These are phyloP conservation scores for Stylosanthes scabra DNA, from an alignment of 331 rosid species.

Conservation along the genomic window DNA sequence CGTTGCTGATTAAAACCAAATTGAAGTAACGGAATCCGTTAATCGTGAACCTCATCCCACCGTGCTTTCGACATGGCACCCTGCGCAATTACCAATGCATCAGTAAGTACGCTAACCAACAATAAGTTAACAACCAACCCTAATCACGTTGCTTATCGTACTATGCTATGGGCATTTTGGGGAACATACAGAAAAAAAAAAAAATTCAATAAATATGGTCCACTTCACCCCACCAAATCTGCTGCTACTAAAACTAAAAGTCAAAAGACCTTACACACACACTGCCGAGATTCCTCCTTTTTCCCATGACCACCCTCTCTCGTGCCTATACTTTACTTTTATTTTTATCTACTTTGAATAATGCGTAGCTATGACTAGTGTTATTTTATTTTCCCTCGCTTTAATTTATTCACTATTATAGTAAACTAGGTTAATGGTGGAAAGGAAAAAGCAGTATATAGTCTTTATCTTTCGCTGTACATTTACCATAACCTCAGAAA, in stretches of 20 bases:
- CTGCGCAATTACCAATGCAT: constrained; percentile 29
- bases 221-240: neutral
- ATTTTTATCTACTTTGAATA: neutral
- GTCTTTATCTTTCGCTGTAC: too few species aligned
- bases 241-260: neutral
- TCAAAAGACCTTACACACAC: neutral
- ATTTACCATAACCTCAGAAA: too few species aligned
- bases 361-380: neutral
- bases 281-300: constrained; percentile 1
- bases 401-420: too few species aligned
- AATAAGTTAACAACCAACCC: neutral
- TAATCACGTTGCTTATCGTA: neutral
- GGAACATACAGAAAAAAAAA: neutral
- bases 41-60: constrained; percentile 57
- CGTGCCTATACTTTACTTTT: neutral
- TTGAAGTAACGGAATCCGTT: constrained; percentile 70
- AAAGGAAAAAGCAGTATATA: too few species aligned
- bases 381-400: too few species aligned
- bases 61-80: constrained; percentile 60
- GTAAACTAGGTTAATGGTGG: too few species aligned
- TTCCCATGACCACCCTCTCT: neutral
- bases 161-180: neutral
- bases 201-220: neutral
- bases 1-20: constrained; percentile 62
- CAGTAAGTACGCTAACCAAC: neutral